A percentile compares a stretch with the other conserved stretches of the same genome.
phyloP scores from a whole-genome alignment of 495 filamentous ascomycete species.

The Hypoxylon lienhwacheense region DNA sequence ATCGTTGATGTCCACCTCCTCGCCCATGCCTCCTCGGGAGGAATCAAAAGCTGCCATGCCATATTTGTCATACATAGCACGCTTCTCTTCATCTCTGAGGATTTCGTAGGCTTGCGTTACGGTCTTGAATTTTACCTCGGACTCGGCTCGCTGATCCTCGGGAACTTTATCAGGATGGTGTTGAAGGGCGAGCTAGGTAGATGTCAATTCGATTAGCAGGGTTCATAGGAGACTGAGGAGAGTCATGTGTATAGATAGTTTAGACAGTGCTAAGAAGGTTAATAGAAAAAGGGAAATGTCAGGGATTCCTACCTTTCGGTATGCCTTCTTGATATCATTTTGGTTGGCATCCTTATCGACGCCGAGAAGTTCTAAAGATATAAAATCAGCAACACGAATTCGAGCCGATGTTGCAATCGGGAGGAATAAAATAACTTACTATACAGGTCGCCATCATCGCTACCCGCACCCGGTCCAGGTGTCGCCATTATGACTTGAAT shows the following conservation, averaged over 20 bases:
- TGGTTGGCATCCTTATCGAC: constrained; percentile 69
- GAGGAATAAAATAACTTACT: constrained; percentile 47
- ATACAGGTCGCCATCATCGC: constrained; percentile 67
- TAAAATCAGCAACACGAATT: constrained; percentile 22
- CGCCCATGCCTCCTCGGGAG: constrained; percentile 64
- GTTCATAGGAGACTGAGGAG: no score
- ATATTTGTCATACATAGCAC: constrained; percentile 85
- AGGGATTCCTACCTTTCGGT: constrained; percentile 73
- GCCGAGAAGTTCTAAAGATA: constrained; percentile 67
- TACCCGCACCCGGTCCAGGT: constrained; percentile 37
- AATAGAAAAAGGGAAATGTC: neutral
- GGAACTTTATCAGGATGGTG: constrained; percentile 96
- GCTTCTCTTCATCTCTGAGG: constrained; percentile 92
- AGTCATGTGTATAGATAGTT: no score
- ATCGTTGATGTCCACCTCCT: constrained; percentile 82
- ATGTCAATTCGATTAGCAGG: constrained; percentile 22
- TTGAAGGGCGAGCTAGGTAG: constrained; percentile 74
- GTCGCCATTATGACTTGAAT: constrained; percentile 42
- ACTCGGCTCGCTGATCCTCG: constrained; percentile 76
- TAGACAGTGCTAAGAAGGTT: no score
- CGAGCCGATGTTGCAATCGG: neutral
- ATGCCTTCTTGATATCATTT: constrained; percentile 93
- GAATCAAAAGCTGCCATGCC: constrained; percentile 93
- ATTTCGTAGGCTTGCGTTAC: constrained; percentile 96
- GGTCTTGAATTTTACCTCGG: constrained; percentile 87